Base-by-base conservation (phyloP, 2,329 filamentous ascomycete genomes). In the Cercospora citrullina region DNA sequence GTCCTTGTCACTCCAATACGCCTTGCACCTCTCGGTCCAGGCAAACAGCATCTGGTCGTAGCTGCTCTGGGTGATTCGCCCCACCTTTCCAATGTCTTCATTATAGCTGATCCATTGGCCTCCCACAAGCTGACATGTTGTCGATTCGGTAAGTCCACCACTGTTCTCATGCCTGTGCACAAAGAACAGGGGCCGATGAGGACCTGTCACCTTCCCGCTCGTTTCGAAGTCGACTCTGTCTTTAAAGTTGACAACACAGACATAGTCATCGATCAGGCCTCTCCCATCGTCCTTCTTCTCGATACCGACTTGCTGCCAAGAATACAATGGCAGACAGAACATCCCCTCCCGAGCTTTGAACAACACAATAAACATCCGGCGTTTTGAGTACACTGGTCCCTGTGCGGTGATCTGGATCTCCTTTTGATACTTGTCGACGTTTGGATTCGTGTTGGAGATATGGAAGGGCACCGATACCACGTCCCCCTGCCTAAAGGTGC, bases 291-390 rank as follows among this genome's bases (percentile, higher is more conserved):
- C 21, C 3, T 58, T 62, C 42, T 61, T 62, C n/a, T 61, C 42
- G 26, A 70, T 45, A 3, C 65, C 68, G 30, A 7, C 18, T 3
- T 63, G 58, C 1, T 39, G 36, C 51, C 60, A 66, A 5, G 68
- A 68, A 28, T 51, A 68, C 1, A 70, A 33, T 1, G 68, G 68
- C 2, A 70, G 21, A n/a, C 64, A 65, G 60, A 63, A 57, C 63
- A 66, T 65, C 5, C n/a, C n/a, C 12, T 64, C 60, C 5, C 1
- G 8, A 5, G 21, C 8, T 18, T 70, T 70, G n/a, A 3, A 68
- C 2, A 68, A 5, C 9, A 70, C 63, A 1, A 70, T 48, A 10
- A 64, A 26, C 68, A 70, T 70, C 0, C 68, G 60, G 2, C 66
- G 63, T 26, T 70, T 70, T 5, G 68, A 61, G 57, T 53, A 66